A percentile compares a stretch with the other conserved stretches of the same genome.
Evolutionary conservation across 164 flowering plant genomes (phyloP).

Genomic region (Tetracentron sinense): DNA sequence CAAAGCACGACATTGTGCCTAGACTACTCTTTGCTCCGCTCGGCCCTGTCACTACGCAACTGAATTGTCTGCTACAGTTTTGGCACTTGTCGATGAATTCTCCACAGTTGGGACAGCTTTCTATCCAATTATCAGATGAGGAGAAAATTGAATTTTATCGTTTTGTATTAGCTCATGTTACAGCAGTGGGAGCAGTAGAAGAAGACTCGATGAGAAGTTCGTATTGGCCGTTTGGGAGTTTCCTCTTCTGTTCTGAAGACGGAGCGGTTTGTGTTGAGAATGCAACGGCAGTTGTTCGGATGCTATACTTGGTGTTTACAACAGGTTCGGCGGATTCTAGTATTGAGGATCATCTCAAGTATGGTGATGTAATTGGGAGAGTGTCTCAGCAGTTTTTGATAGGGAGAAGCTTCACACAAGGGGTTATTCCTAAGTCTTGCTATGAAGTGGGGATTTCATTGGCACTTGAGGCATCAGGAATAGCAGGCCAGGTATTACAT

Average conservation of each 20-base stretch:
- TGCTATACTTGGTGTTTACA: conserved; percentile 45
- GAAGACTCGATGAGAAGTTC: conserved; percentile 4
- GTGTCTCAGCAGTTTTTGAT: conserved; percentile 37
- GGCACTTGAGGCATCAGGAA: conserved; percentile 56
- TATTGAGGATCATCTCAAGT: too few species aligned
- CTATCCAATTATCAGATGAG: conserved; percentile 15
- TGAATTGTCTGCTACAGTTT: conserved; percentile 25
- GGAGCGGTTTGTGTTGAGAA: conserved; percentile 66
- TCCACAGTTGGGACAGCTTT: conserved; percentile 9
- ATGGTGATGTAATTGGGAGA: conserved; percentile 31
- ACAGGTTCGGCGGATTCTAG: conserved; percentile 22
- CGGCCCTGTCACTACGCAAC: conserved; percentile 18
- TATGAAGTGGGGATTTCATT: conserved; percentile 56
- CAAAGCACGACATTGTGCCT: conserved; percentile 58
- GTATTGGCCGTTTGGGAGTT: conserved; percentile 66
- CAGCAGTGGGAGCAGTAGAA: conserved; percentile 8
- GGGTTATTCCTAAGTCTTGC: conserved; percentile 33
- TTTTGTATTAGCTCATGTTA: conserved; percentile 20
- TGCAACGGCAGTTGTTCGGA: conserved; percentile 33
- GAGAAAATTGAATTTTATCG: conserved; percentile 22
- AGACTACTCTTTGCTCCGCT: conserved; percentile 49
- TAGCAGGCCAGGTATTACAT: conserved; percentile 29
- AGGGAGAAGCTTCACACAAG: conserved; percentile 26
- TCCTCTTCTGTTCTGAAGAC: conserved; percentile 47
- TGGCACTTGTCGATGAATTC: conserved; percentile 36